phyloP scores from a whole-genome alignment of 768 basidiomycete genomes.

The Saitozyma sp. region DNA sequence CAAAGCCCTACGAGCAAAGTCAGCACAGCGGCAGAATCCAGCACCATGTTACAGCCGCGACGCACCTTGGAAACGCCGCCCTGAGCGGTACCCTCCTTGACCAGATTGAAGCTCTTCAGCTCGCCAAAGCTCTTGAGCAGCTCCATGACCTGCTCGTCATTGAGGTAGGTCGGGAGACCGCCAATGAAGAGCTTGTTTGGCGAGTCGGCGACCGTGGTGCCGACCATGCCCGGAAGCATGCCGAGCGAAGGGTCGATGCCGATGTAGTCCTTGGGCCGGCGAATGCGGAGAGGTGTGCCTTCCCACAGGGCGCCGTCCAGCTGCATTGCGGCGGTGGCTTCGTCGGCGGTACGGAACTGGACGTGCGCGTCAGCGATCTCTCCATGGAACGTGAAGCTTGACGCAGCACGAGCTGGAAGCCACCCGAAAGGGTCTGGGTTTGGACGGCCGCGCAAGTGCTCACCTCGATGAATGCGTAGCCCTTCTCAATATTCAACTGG shows the following conservation, averaged over 20 bases:
- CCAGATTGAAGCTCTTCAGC: constrained; percentile 94
- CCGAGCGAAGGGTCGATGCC: constrained; percentile 66
- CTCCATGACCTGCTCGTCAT: constrained; percentile 98
- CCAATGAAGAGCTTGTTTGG: constrained; percentile 98
- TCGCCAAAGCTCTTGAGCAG: constrained; percentile 96
- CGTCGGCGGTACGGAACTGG: constrained; percentile 95
- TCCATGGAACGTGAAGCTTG: not conserved
- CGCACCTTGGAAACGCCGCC: constrained; percentile 11
- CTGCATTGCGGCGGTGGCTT: constrained; percentile 93
- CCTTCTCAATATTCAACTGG: constrained; percentile 97
- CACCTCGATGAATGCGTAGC: constrained; percentile 98
- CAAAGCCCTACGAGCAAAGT: constrained; percentile 74
- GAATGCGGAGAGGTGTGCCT: constrained; percentile 79
- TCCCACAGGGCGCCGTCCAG: constrained; percentile 97
- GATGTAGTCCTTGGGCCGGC: constrained; percentile 94
- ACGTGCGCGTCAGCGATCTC: constrained; percentile 7
- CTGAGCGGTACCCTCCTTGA: constrained; percentile 74
- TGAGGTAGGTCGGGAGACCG: constrained; percentile 89
- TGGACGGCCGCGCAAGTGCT: constrained; percentile 19
- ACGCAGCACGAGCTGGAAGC: no score
- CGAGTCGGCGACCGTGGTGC: constrained; percentile 93
- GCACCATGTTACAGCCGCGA: constrained; percentile 78
- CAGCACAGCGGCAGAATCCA: constrained; percentile 5
- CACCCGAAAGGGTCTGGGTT: not conserved
- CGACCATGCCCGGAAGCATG: constrained; percentile 89